phyloP scores from a whole-genome alignment of 208 protist species.

The Acanthamoeba rhysodes region DNA sequence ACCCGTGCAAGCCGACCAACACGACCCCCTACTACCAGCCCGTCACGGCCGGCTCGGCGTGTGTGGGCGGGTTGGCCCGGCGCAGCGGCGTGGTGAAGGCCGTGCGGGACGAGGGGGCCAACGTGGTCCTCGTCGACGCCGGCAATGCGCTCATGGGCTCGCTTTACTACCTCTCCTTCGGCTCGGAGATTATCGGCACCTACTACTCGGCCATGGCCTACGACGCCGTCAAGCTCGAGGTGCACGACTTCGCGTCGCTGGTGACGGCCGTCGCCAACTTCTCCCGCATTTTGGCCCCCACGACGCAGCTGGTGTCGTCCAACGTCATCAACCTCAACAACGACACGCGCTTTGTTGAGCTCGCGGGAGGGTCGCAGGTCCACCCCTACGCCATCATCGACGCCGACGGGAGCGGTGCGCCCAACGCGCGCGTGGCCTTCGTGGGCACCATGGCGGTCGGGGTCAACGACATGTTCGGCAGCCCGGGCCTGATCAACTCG shows the following conservation, averaged over 20 bases:
- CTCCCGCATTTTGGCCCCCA: not conserved
- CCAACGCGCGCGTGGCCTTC: not conserved
- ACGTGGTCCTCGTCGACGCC: constrained; percentile 51
- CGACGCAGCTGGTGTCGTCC: not conserved
- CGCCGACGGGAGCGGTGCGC: not conserved
- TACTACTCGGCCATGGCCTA: constrained; percentile 57
- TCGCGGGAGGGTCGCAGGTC: not conserved
- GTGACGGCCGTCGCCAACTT: not conserved
- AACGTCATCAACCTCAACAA: constrained; percentile 48
- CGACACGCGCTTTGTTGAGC: not conserved
- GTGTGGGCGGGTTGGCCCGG: not conserved
- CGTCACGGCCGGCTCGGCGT: not conserved
- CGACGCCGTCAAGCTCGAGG: constrained; percentile 53
- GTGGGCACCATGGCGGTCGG: not conserved
- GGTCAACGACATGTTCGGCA: not conserved
- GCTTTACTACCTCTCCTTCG: constrained; percentile 27
- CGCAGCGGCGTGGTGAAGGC: not conserved
- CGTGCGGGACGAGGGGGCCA: not conserved
- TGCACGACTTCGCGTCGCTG: not conserved
- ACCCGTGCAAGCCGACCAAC: constrained; percentile 34
- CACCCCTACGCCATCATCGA: not conserved
- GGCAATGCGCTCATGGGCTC: constrained; percentile 12
- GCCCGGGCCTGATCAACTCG: not conserved
- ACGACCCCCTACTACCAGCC: not conserved
- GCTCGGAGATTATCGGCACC: constrained; percentile 22